Percentiles rank a stretch among this genome's conserved stretches.
These are phyloP conservation scores for Colletotrichum shisoi DNA, from an alignment of 2,329 filamentous ascomycete genomes.

Conservation along the genomic window DNA sequence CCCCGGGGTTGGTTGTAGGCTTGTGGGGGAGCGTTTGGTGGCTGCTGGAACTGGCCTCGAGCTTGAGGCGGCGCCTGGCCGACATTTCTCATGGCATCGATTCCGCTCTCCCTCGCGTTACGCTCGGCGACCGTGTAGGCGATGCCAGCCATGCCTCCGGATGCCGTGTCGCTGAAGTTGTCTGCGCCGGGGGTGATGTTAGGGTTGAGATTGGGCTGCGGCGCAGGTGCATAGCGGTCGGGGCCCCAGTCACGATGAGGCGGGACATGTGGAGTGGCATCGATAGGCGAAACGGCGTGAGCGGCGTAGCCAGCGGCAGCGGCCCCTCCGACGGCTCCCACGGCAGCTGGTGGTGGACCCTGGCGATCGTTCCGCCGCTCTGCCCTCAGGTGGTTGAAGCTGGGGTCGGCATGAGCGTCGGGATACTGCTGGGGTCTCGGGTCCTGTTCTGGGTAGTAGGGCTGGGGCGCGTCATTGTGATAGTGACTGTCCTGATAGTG, in stretches of 20 bases:
- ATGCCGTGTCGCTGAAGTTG: slow-evolving; percentile 69
- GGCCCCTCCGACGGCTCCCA: slow-evolving; percentile 41
- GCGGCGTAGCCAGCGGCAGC: slow-evolving; percentile 41
- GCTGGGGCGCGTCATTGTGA: slow-evolving; percentile 27
- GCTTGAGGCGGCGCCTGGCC: slow-evolving; percentile 44
- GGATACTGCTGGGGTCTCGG: slow-evolving; percentile 32
- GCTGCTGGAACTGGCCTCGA: slow-evolving; percentile 44
- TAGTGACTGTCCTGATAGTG: slow-evolving; percentile 37
- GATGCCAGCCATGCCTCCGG: slow-evolving; percentile 73
- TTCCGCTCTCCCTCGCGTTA: slow-evolving; percentile 69
- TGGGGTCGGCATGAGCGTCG: slow-evolving; percentile 51
- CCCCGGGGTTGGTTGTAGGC: slow-evolving; percentile 40
- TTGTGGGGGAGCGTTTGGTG: slow-evolving; percentile 37
- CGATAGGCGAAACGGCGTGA: slow-evolving; percentile 26
- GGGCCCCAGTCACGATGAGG: slow-evolving; percentile 32
- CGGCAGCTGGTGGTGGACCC: slow-evolving; percentile 40
- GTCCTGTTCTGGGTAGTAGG: slow-evolving; percentile 25
- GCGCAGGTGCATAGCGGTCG: slow-evolving; percentile 24
- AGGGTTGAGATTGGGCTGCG: slow-evolving; percentile 44
- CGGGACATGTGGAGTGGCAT: slow-evolving; percentile 22
- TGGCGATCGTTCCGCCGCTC: slow-evolving; percentile 48
- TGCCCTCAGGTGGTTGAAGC: slow-evolving; percentile 48
- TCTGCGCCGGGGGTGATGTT: slow-evolving; percentile 69
- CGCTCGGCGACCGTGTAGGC: slow-evolving; percentile 71
- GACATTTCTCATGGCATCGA: slow-evolving; percentile 64